These are phyloP conservation scores for Schwanniomyces polymorphus DNA, from an alignment of 805 yeast species.

Conservation along the genomic window DNA sequence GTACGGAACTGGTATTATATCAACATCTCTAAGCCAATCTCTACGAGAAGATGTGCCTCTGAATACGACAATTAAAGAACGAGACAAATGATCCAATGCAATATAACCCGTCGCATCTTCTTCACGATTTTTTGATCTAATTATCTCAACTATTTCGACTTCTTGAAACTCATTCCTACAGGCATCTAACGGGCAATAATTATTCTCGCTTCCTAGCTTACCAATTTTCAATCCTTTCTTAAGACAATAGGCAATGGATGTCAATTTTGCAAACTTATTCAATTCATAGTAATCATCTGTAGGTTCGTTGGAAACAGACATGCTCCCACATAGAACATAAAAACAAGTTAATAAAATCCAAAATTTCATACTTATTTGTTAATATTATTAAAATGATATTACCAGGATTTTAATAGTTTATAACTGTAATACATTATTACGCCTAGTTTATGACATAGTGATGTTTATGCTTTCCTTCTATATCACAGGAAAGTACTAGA, in stretches of 20 bases:
- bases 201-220: constrained; percentile 16
- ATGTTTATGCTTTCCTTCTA: too few species aligned
- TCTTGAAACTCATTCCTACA: constrained; percentile 21
- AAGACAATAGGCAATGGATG: constrained; percentile 39
- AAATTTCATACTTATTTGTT: neutral
- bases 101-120: constrained; percentile 56
- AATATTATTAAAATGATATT: neutral
- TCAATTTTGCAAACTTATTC: constrained; percentile 31
- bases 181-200: constrained; percentile 21
- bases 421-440: too few species aligned
- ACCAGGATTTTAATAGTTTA: neutral
- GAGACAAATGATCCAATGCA: constrained; percentile 45
- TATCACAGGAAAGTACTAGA: too few species aligned
- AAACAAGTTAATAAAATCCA: neutral
- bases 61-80: constrained; percentile 50
- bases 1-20: constrained; percentile 46
- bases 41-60: constrained; percentile 63
- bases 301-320: neutral
- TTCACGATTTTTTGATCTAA: constrained; percentile 42
- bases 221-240: constrained; percentile 27
- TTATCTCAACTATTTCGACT: constrained; percentile 38
- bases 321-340: neutral
- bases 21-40: constrained; percentile 65
- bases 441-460: too few species aligned
- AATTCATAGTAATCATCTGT: constrained; percentile 20